Conservation (phyloP, 345 rosid genomes). For the Aurinia saxatilis region DNA sequence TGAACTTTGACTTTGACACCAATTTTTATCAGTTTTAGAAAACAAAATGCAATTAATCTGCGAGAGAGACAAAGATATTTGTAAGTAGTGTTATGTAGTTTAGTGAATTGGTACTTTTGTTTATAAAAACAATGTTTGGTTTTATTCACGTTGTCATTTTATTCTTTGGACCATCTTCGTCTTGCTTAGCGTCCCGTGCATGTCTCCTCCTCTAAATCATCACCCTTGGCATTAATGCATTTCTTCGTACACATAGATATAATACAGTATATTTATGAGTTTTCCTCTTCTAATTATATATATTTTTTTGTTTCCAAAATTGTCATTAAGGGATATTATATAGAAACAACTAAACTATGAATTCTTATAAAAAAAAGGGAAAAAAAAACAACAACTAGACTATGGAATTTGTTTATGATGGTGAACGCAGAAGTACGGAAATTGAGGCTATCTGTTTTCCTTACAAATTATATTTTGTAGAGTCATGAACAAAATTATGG, state of each 20-base stretch:
- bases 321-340: no score
- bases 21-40: background rate
- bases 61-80: constrained; percentile 17
- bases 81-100: constrained; percentile 13
- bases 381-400: no score
- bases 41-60: constrained; percentile 6
- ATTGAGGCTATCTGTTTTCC: no score
- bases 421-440: no score
- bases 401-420: no score
- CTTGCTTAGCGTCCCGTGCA: constrained; percentile 25
- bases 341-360: no score
- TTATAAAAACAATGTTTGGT: constrained; percentile 29
- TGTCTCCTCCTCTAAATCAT: constrained; percentile 15
- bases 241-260: background rate
- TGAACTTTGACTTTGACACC: constrained; percentile 26
- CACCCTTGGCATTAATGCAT: background rate
- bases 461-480: no score
- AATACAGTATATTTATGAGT: background rate
- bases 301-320: no score
- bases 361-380: no score
- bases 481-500: background rate
- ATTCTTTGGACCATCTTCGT: constrained; percentile 20
- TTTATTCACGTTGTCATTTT: constrained; percentile 28
- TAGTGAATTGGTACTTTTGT: constrained; percentile 22
- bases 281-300: background rate